Conservation (phyloP, 345 rosid genomes). For the Adansonia digitata region DNA sequence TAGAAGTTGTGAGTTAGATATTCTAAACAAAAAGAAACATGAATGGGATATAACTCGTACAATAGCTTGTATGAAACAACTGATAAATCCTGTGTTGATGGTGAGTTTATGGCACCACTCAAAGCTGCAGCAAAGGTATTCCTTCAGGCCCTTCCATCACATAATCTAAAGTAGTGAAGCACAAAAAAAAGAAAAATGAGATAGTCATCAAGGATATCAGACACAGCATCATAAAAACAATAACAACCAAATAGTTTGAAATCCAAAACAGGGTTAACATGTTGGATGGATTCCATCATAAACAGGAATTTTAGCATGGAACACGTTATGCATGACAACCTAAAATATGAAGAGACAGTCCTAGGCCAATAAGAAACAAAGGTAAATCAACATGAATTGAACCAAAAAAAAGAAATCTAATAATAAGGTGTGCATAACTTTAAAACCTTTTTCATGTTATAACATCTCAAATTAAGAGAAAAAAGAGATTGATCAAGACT, state of each 20-base stretch:
- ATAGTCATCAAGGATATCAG: too few relatives aligned
- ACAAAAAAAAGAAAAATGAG: too few relatives aligned
- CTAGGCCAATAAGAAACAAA: background rate
- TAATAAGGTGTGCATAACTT: background rate
- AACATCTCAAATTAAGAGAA: background rate
- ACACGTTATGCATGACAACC: background rate
- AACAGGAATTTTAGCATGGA: background rate
- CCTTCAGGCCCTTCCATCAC: too few relatives aligned
- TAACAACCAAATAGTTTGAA: background rate
- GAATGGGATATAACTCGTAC: too few relatives aligned
- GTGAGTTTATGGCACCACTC: too few relatives aligned
- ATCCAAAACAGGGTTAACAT: background rate
- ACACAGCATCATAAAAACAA: background rate
- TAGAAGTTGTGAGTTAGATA: too few relatives aligned
- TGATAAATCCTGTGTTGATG: too few relatives aligned
- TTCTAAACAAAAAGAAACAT: too few relatives aligned
- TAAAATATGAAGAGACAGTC: background rate
- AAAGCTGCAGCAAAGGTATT: too few relatives aligned
- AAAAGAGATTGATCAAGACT: background rate
- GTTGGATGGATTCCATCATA: background rate
- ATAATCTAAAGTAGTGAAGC: too few relatives aligned
- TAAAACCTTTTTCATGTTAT: background rate
- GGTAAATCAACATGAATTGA: background rate
- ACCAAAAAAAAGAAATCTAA: background rate
- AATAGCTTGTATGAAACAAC: too few relatives aligned